These are phyloP conservation scores for Solanum hybrid DNA, from an alignment of 305 asterid genomes.

Conservation along the genomic window DNA sequence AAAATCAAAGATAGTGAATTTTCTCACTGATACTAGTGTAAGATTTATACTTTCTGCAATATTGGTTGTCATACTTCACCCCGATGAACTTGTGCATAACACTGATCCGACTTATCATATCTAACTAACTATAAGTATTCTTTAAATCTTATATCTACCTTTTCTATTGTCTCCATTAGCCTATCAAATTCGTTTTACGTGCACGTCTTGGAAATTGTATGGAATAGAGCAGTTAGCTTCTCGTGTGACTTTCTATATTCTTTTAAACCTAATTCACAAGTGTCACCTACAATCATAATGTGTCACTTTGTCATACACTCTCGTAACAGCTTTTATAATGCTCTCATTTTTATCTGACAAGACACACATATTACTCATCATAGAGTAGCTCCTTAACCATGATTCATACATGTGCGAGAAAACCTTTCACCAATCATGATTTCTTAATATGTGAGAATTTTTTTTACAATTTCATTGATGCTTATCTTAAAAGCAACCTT, in stretches of 20 bases:
- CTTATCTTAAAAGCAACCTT: neutral
- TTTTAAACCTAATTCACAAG: neutral
- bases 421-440: neutral
- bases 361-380: neutral
- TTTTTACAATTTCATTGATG: neutral
- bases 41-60: no score
- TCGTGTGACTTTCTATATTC: neutral
- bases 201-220: neutral
- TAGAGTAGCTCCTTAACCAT: neutral
- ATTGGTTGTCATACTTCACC: neutral
- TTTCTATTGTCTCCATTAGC: neutral
- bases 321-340: neutral
- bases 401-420: neutral
- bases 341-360: neutral
- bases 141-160: neutral
- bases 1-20: no score
- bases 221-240: neutral
- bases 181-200: no score
- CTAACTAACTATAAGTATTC: neutral
- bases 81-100: neutral
- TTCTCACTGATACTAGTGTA: neutral
- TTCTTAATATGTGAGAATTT: neutral
- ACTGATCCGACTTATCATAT: neutral
- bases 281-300: neutral
- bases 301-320: neutral